Conservation (phyloP, 1,284 basidiomycete genomes). For the Ceratobasidium sp. region DNA sequence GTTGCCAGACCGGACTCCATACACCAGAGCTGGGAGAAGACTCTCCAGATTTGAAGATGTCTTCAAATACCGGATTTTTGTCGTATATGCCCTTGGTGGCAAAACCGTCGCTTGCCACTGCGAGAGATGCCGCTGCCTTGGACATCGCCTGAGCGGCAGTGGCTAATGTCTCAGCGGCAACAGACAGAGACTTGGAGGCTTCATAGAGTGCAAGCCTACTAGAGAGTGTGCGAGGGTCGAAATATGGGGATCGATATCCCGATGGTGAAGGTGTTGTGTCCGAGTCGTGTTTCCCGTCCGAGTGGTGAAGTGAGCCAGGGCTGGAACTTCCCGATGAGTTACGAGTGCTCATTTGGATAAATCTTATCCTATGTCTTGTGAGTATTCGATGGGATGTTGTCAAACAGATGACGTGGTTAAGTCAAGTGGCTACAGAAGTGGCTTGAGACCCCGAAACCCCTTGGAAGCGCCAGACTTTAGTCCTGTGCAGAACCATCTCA, state of each 20-base stretch:
- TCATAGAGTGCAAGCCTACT: slow-evolving; percentile 16
- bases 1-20: slow-evolving; percentile 8
- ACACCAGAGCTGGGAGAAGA: neutral
- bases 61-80: neutral
- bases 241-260: neutral
- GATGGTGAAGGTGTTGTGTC: slow-evolving; percentile 42
- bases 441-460: neutral
- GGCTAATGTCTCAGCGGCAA: slow-evolving; percentile 10
- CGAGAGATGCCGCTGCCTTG: slow-evolving; percentile 25
- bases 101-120: neutral
- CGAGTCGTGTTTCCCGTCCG: neutral
- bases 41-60: neutral
- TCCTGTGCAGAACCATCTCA: too few species aligned
- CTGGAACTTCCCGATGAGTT: neutral
- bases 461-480: too few species aligned
- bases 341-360: neutral
- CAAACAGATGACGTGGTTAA: neutral
- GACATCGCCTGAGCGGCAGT: slow-evolving; percentile 32
- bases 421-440: neutral
- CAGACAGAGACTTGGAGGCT: slow-evolving; percentile 15
- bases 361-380: neutral
- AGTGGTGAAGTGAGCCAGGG: neutral
- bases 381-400: neutral
- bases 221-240: slow-evolving; percentile 15
- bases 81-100: neutral